A percentile compares a stretch with the other conserved stretches of the same genome.
Evolutionary conservation across 805 yeast genomes (phyloP).

Genomic region (Ogataea wickerhamii): DNA sequence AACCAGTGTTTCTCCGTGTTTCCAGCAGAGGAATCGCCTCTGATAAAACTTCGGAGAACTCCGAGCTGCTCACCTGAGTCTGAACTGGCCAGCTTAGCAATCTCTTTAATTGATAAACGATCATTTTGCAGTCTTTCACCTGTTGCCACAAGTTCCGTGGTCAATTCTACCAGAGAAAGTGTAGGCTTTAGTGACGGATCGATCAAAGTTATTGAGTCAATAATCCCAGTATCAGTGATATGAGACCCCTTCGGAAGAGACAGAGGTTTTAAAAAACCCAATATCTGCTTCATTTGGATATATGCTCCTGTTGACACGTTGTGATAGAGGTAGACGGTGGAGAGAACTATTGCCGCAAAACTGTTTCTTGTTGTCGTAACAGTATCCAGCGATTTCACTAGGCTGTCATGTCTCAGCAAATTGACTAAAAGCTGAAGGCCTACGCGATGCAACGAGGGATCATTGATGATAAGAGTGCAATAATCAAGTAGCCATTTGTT

Average conservation of each 20-base stretch:
- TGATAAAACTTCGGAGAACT: conserved; percentile 26
- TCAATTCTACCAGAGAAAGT: conserved; percentile 9
- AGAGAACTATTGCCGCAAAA: conserved; percentile 19
- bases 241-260: conserved; percentile 5
- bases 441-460: not conserved
- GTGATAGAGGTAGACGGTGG: conserved; percentile 25
- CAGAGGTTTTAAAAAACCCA: conserved; percentile 17
- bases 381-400: conserved; percentile 11
- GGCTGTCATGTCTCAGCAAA: conserved; percentile 21
- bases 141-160: conserved; percentile 24
- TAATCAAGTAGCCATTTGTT: conserved; percentile 20
- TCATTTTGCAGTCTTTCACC: conserved; percentile 28
- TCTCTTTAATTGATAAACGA: conserved; percentile 24
- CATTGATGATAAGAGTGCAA: conserved; percentile 11
- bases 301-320: conserved; percentile 23
- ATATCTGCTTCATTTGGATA: conserved; percentile 26
- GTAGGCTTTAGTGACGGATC: conserved; percentile 13
- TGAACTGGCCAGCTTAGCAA: conserved; percentile 20
- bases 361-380: conserved; percentile 1
- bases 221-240: not conserved
- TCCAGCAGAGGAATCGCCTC: conserved; percentile 22
- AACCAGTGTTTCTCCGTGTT: conserved; percentile 23
- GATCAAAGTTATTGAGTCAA: conserved; percentile 3
- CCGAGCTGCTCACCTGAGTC: conserved; percentile 17
- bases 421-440: conserved; percentile 16